These are phyloP conservation scores for Euphorbia pulcherrima DNA, from an alignment of 345 rosid species.

Conservation along the genomic window DNA sequence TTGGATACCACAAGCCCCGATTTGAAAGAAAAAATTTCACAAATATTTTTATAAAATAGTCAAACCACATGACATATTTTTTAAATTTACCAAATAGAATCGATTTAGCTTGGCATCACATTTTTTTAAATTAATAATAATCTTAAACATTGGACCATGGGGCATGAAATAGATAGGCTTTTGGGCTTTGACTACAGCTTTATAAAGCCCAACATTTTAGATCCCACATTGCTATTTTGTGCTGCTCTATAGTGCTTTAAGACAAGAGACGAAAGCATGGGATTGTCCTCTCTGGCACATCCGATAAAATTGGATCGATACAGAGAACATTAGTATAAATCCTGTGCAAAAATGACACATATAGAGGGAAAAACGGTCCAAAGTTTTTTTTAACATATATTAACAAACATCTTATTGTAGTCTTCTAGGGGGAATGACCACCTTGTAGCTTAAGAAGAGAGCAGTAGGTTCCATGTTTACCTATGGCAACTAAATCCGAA, in stretches of 20 bases:
- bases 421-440: background rate
- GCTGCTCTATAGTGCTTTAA: background rate
- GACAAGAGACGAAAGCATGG: too few relatives aligned
- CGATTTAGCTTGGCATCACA: too few relatives aligned
- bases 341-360: background rate
- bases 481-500: constrained; percentile 10
- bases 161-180: too few relatives aligned
- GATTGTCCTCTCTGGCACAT: background rate
- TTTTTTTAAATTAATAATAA: too few relatives aligned
- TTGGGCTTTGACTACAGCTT: too few relatives aligned
- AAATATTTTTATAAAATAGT: too few relatives aligned
- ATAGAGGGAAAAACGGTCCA: background rate
- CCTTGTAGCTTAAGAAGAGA: constrained; percentile 10
- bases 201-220: background rate
- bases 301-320: background rate
- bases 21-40: too few relatives aligned
- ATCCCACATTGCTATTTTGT: background rate
- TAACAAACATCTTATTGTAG: background rate
- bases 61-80: too few relatives aligned
- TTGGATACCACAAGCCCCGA: too few relatives aligned
- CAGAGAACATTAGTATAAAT: background rate
- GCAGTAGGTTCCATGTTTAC: constrained; percentile 6
- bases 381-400: too few relatives aligned
- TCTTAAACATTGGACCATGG: too few relatives aligned
- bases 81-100: too few relatives aligned